Conservation (phyloP, 2,329 filamentous ascomycete genomes). For the Phialemoniopsis sp. region DNA sequence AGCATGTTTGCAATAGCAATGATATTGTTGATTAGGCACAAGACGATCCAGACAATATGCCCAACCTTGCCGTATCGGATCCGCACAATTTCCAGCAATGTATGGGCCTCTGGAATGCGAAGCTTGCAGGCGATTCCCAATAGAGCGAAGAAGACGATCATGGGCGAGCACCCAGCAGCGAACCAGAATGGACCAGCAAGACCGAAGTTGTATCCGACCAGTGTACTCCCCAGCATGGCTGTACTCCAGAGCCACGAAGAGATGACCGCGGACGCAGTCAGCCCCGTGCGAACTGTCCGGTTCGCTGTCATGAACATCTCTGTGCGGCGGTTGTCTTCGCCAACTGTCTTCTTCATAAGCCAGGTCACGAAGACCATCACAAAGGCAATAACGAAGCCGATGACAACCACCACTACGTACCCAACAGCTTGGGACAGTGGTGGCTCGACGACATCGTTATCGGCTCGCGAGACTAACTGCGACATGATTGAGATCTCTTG, state of each 20-base stretch:
- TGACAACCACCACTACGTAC: too few relatives aligned
- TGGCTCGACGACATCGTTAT: conserved; percentile 38
- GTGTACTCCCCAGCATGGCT: conserved; percentile 30
- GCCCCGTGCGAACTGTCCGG: conserved; percentile 19
- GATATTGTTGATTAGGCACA: conserved; percentile 36
- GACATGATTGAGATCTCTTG: too few relatives aligned
- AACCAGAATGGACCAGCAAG: conserved; percentile 15
- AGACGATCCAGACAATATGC: conserved; percentile 32
- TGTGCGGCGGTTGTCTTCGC: conserved; percentile 36
- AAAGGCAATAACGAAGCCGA: conserved; percentile 42
- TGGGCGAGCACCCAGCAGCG: conserved; percentile 39
- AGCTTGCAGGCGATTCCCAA: conserved; percentile 44
- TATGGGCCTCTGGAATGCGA: conserved; percentile 44
- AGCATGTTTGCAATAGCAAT: conserved; percentile 41
- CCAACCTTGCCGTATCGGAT: conserved; percentile 38
- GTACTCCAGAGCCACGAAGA: conserved; percentile 38
- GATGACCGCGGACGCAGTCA: conserved; percentile 23
- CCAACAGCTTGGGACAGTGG: too few relatives aligned
- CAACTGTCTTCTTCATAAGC: conserved; percentile 30
- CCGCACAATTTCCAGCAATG: conserved; percentile 43
- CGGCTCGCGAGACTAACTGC: too few relatives aligned
- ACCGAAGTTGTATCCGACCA: conserved; percentile 23
- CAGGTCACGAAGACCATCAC: conserved; percentile 41
- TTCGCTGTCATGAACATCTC: conserved; percentile 37
- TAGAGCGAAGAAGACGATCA: conserved; percentile 30